Evolutionary conservation across 2,329 filamentous ascomycete species (phyloP), one percentile per base, ranked within the genome.

Genomic region (Colletotrichum zoysiae): DNA sequence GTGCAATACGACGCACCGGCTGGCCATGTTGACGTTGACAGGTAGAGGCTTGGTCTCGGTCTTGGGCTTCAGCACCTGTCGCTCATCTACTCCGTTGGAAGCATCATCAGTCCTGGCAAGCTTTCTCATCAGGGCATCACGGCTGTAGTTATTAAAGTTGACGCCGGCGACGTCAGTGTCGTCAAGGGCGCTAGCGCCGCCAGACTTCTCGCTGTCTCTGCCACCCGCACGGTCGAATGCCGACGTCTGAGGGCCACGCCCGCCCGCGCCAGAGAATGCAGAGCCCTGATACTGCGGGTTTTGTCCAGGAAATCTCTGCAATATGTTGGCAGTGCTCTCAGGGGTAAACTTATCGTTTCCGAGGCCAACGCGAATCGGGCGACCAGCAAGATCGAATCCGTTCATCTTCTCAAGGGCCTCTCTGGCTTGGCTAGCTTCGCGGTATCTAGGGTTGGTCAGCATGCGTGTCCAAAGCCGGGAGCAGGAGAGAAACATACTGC

Each of bases 291-390:
- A 96, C 81, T 89, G 89, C 83, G 88, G 88, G 83, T 90, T 91
- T 83, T 93, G 92, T 80, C 93, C 92, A 82, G 94, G 93, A 86
- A 97, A 97, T 84, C 94, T 94, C 86, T 97, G 94, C 80, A 97
- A 86, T 81, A 97, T 90, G 84, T 94, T 95, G 82, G 94, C 93
- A 83, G 94, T 97, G 84, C 95, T 96, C 86, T 98, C 96, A 79
- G 95, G 93, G 84, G 95, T 98, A 85, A 98, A 98, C 90, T 98
- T 98, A 93, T 99, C 96, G 86, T 98, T 99, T 84, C 96, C 96
- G 86, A 99, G 94, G 83, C 96, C 96, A 83, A 99, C 97, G 81
- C 96, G 95, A 82, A 99, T 98, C 75, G 95, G 95, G 81, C 96
- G 95, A 83, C 95, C 95, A 78, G 96, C 96, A 77, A 99, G 91